Percentiles rank a stretch among this genome's conserved stretches.
Conservation (phyloP, 257 asterid species). For the Solanum phureja region DNA sequence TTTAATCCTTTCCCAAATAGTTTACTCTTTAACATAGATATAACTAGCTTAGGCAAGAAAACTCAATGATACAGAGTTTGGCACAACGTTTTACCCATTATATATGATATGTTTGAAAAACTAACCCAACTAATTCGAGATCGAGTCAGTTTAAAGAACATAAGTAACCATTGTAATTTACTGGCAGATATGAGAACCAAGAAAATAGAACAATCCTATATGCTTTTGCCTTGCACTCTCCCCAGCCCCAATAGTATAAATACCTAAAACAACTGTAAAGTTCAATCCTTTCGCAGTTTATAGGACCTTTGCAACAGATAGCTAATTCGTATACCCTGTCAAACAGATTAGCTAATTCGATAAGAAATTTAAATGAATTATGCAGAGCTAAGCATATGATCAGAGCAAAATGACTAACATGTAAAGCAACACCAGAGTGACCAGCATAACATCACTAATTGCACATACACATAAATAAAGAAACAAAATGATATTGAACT, state of each 20-base stretch:
- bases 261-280: not conserved
- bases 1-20: not conserved
- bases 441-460: not conserved
- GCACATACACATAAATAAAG: not conserved
- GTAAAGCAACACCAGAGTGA: not conserved
- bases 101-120: not conserved
- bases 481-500: not conserved
- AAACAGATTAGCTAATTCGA: not conserved
- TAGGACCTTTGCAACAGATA: no score
- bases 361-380: not conserved
- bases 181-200: not conserved
- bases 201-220: not conserved
- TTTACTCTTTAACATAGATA: not conserved
- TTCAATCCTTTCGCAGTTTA: not conserved
- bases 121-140: not conserved
- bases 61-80: not conserved
- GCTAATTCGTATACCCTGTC: not conserved
- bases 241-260: not conserved
- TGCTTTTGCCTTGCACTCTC: not conserved
- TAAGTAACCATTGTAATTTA: not conserved
- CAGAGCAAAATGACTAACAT: not conserved
- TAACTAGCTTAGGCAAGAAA: not conserved
- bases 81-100: not conserved
- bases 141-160: not conserved
- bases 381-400: not conserved